phyloP scores from a whole-genome alignment of 129 eudicot species.

The Helichrysum umbraculigerum region DNA sequence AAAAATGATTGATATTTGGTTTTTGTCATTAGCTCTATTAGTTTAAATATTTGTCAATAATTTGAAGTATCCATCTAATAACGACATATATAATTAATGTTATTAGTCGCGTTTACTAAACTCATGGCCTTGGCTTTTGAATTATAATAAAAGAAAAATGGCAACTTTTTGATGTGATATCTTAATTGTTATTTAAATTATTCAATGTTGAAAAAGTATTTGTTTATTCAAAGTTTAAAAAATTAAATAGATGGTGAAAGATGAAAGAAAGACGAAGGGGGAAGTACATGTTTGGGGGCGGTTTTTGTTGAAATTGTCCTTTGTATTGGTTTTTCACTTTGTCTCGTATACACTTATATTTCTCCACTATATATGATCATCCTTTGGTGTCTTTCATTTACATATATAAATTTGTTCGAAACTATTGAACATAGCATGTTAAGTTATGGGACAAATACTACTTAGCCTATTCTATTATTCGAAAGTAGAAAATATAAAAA shows the following conservation, averaged over 20 bases:
- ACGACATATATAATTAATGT: neutral
- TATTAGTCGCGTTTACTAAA: neutral
- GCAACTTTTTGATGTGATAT: constrained; percentile 14
- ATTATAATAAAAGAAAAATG: neutral
- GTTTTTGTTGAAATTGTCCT: constrained; percentile 22
- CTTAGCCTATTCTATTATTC: too few species aligned
- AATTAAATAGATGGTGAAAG: neutral
- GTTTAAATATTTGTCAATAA: neutral
- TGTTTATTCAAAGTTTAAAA: neutral
- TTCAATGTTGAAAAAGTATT: constrained; percentile 19
- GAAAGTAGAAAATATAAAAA: too few species aligned
- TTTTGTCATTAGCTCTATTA: neutral
- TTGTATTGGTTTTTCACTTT: neutral
- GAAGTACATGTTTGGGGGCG: constrained; percentile 32
- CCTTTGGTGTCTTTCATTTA: neutral
- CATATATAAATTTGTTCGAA: too few species aligned
- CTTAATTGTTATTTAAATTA: neutral
- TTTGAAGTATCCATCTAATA: neutral
- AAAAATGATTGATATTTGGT: neutral
- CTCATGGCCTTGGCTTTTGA: neutral
- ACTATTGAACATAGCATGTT: too few species aligned
- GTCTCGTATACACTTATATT: too few species aligned
- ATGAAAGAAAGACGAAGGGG: constrained; percentile 8
- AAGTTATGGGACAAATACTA: too few species aligned
- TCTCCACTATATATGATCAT: neutral